phyloP scores from a whole-genome alignment of 1,139 yeast species.

The Nakaseomyces kungkrabaensis region DNA sequence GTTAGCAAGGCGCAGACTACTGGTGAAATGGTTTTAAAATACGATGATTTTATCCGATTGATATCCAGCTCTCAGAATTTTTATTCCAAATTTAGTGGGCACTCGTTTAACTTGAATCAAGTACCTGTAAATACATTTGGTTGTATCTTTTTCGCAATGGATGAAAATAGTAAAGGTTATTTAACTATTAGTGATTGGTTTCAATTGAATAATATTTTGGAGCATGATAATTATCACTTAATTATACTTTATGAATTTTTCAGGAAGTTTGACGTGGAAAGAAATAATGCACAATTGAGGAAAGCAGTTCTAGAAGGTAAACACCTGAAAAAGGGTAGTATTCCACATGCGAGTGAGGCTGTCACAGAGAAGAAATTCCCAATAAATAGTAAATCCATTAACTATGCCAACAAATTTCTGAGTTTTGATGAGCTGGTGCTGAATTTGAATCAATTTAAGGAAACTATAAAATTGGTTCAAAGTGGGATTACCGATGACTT shows the following conservation, averaged over 20 bases:
- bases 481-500: constrained; percentile 28
- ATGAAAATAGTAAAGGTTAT: constrained; percentile 52
- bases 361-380: constrained; percentile 25
- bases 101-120: constrained; percentile 27
- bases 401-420: constrained; percentile 33
- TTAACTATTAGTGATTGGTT: constrained; percentile 52
- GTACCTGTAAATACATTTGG: constrained; percentile 34
- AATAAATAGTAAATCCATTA: constrained; percentile 29
- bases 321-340: not conserved
- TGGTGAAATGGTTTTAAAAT: constrained; percentile 29
- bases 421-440: constrained; percentile 32
- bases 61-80: constrained; percentile 29
- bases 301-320: constrained; percentile 5
- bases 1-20: not conserved
- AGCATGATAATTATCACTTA: constrained; percentile 49
- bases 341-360: not conserved
- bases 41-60: constrained; percentile 29
- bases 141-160: constrained; percentile 56
- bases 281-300: constrained; percentile 8
- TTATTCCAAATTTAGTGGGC: constrained; percentile 28
- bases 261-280: constrained; percentile 31
- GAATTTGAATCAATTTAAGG: constrained; percentile 26
- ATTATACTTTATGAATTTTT: constrained; percentile 45
- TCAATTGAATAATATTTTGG: constrained; percentile 44
- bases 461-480: constrained; percentile 29